phyloP scores from a whole-genome alignment of 2,329 filamentous ascomycete species.

The Penicillium sp. region DNA sequence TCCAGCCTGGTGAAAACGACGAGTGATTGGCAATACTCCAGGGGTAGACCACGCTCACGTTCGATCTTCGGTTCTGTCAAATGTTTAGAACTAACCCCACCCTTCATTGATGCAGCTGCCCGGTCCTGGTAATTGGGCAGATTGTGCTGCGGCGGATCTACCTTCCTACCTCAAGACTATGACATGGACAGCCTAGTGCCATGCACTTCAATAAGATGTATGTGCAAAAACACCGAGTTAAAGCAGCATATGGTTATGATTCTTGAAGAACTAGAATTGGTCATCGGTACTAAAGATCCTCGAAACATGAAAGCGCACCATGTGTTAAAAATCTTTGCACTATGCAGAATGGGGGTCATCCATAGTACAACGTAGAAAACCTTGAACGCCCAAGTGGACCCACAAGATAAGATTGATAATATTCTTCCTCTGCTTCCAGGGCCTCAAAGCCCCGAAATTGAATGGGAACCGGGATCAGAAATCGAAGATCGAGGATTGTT shows the following conservation, averaged over 20 bases:
- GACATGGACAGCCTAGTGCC: neutral
- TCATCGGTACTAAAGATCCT: neutral
- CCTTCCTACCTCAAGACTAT: neutral
- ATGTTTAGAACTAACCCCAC: too few relatives aligned
- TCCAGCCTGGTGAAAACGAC: too few relatives aligned
- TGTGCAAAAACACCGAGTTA: neutral
- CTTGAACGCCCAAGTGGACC: constrained; percentile 15
- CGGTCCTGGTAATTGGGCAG: neutral
- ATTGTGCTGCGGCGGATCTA: neutral
- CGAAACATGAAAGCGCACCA: neutral
- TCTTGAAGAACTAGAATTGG: neutral
- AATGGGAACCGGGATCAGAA: constrained; percentile 6
- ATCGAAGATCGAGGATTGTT: neutral
- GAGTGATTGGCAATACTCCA: too few relatives aligned
- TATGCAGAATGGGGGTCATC: neutral
- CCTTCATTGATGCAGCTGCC: too few relatives aligned
- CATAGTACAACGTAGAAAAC: neutral
- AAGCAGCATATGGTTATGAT: neutral
- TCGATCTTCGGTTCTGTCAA: too few relatives aligned
- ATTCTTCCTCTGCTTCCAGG: neutral
- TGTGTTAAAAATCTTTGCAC: neutral
- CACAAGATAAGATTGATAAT: constrained; percentile 34
- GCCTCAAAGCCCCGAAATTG: neutral
- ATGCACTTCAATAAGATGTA: neutral
- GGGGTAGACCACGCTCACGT: too few relatives aligned